Evolutionary conservation across 106 monocot genomes (phyloP).

Genomic region (Dendrobium catenatum): DNA sequence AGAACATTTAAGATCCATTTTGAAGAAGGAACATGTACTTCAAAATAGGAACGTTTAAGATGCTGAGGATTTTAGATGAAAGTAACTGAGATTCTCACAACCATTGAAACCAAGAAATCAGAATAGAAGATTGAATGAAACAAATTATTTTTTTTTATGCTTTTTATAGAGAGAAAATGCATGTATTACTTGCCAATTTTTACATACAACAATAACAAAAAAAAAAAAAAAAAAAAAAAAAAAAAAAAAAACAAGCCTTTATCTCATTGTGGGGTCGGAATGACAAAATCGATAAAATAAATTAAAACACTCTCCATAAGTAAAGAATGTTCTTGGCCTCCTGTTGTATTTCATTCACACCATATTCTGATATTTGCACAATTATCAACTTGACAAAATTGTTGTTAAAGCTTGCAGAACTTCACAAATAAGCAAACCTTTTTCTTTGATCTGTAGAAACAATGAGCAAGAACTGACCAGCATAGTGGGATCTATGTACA

Average conservation of each 20-base stretch:
- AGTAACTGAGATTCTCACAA: background rate
- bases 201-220: background rate
- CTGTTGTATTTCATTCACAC: too few relatives aligned
- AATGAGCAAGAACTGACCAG: constrained; percentile 42
- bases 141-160: background rate
- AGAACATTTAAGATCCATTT: background rate
- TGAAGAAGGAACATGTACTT: background rate
- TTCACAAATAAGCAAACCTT: background rate
- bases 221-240: too few relatives aligned
- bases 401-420: background rate
- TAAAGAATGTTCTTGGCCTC: too few relatives aligned
- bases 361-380: too few relatives aligned
- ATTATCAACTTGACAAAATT: background rate
- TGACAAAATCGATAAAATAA: too few relatives aligned
- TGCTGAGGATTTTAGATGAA: background rate
- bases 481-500: constrained; percentile 44
- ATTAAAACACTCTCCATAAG: too few relatives aligned
- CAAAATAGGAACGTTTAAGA: background rate
- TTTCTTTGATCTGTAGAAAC: constrained; percentile 22
- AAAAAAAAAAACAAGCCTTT: too few relatives aligned
- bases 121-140: background rate
- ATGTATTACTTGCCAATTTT: background rate
- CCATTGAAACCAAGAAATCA: background rate
- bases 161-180: background rate
- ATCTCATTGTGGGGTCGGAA: too few relatives aligned